Evolutionary conservation across 352 stramenopile genomes (phyloP), one percentile per base, ranked within the genome.

Genomic region (Pythium aquatile): DNA sequence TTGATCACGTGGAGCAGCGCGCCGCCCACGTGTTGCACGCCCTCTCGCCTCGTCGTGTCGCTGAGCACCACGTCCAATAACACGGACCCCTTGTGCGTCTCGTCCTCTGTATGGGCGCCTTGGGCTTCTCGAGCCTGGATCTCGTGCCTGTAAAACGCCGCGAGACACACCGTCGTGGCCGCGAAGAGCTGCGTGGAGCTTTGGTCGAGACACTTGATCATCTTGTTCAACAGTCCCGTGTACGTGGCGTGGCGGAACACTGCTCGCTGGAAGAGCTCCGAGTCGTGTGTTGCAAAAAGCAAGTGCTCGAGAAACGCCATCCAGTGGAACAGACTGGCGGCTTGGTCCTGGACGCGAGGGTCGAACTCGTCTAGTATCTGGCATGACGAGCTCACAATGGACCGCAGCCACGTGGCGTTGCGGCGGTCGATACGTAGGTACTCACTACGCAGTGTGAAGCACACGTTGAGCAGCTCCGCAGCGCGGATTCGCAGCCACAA

Each of bases 1-100:
- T 92, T 92, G 64, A 92, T 89, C 61, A 90, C 83, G 67, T 92
- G 81, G 65, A 92, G 69, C 44, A 92, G 49, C 52, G 83, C 83
- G 17, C 78, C 79, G 35, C 83, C 78, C 26, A 92, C 52, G 64
- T 90, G 78, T 48, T 92, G 68, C 24, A 73, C 74, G 11, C 83
- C 83, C 28, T 88, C 79, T 32, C 83, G 76, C 14, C 53, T 40
- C 2, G 46, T 33, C 51, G 67, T 32, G 46, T 80, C 74, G 13
- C 59, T 64, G 20, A 90, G 62, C 30, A 90, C 81, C 4, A 83
- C 61, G n/a, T 69, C 68, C 10, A 91, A 66, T 32, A 91, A 70
- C 60, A 89, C 69, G 2, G 62, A 68, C 9, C 14, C n/a, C 5
- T 24, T 28, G 30, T 9, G 29, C 35, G 28, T 8, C 7, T 32